Base-by-base conservation (phyloP, 441 rosid species). In the Brassica balearica region DNA sequence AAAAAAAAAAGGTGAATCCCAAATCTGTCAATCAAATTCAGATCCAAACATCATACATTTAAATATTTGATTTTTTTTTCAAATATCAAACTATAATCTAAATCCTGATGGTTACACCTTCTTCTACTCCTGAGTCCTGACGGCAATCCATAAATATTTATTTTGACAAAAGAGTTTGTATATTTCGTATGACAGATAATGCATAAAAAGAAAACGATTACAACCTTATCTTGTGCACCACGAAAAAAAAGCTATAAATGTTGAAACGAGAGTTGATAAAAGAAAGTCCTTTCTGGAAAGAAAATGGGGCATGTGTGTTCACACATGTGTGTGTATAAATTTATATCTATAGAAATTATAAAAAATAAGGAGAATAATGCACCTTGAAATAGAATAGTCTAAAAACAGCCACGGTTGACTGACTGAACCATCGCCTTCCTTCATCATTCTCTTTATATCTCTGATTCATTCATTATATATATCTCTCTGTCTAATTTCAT, bases 371-470 rank as follows among this genome's bases (percentile, higher is more conserved):
- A 32, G 38, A 55, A 68, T 34, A 22, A 20, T 20, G 62, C 27
- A 20, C 27, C 62, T 58, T 58, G 62, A 66, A 56, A 0, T 66
- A 29, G 76, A 78, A 66, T 25, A 72, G 77, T 78, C 77, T 27
- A 46, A 8, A 72, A 78, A 78, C 69, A 59, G 81, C 73, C 36
- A 78, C 60, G 68, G 68, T 72, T 78, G 77, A 72, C 73, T 72
- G 11, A 72, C 77, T 72, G 11, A 43, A 72, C 56, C 68, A 8
- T 66, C 81, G 41, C 59, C 75, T 64, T 17, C n/a, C 65, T 53
- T 63, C 41, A 12, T 20, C 29, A 43, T 41, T 41, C 34, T 22
- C 17, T 36, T 10, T 1, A n/a, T 69, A 51, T 64, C 65, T 62
- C 65, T 36, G 65, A 36, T 3, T 38, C 71, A 34, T 32, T 36